These are phyloP conservation scores for Linnemannia elongata DNA, from an alignment of 192 early-diverging fungal species.

Conservation along the genomic window DNA sequence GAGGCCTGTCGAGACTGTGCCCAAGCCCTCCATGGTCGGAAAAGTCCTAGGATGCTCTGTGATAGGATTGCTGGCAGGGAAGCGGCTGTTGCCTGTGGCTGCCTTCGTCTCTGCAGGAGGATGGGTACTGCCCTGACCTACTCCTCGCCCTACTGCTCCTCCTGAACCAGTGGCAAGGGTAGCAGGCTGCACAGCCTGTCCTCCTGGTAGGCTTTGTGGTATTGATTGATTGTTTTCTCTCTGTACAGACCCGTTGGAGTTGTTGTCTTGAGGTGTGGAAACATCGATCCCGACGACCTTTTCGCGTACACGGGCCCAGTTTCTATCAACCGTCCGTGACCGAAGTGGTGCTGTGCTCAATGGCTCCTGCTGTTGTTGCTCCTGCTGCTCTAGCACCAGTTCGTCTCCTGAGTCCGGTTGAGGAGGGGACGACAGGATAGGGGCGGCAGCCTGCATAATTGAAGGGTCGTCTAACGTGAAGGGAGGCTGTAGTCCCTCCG, in stretches of 20 bases:
- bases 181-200: neutral
- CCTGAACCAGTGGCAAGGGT: neutral
- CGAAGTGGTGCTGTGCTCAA: neutral
- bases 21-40: constrained; percentile 21
- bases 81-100: neutral
- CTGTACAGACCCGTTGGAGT: neutral
- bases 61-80: neutral
- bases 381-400: neutral
- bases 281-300: constrained; percentile 38
- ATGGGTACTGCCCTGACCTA: neutral
- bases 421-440: neutral
- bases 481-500: neutral
- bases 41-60: constrained; percentile 7
- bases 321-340: constrained; percentile 28
- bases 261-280: neutral
- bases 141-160: neutral
- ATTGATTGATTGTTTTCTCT: neutral
- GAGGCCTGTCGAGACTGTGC: constrained; percentile 28
- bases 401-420: neutral
- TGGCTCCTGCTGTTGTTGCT: neutral
- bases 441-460: neutral
- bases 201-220: neutral
- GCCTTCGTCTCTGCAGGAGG: neutral
- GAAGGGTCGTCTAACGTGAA: neutral
- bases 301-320: constrained; percentile 49